phyloP scores from a whole-genome alignment of 2,329 filamentous ascomycete species.

The Botryotinia globosa region DNA sequence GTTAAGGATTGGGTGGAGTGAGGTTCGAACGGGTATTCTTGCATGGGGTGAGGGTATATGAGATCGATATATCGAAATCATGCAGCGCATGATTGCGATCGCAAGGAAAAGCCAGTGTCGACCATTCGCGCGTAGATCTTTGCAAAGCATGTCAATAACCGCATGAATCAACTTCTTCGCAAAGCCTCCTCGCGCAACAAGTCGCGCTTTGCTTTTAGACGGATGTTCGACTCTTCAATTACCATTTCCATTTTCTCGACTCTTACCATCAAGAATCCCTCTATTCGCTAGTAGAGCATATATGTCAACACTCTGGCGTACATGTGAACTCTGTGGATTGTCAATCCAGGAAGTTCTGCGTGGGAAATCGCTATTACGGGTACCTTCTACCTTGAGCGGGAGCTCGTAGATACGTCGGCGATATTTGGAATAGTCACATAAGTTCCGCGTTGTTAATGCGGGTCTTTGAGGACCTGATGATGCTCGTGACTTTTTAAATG shows the following conservation, averaged over 20 bases:
- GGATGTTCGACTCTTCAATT: too few species aligned
- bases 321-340: too few species aligned
- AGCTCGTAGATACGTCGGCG: neutral
- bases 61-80: neutral
- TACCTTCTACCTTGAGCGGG: too few species aligned
- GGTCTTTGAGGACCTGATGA: neutral
- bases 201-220: neutral
- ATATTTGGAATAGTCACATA: neutral
- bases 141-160: neutral
- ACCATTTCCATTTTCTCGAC: neutral
- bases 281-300: too few species aligned
- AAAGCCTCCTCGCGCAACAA: neutral
- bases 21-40: rapidly evolving
- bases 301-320: neutral
- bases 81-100: too few species aligned
- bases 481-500: neutral
- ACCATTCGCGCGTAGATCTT: too few species aligned
- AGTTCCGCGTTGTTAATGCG: neutral
- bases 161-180: too few species aligned
- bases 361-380: neutral
- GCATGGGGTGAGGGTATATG: neutral
- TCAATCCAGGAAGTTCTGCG: too few species aligned
- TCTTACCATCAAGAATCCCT: neutral
- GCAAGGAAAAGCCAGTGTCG: neutral
- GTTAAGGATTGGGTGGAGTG: neutral